Evolutionary conservation across 2,329 filamentous ascomycete genomes (phyloP), one percentile per base, ranked within the genome.

Genomic region (Ambrosiella xylebori): DNA sequence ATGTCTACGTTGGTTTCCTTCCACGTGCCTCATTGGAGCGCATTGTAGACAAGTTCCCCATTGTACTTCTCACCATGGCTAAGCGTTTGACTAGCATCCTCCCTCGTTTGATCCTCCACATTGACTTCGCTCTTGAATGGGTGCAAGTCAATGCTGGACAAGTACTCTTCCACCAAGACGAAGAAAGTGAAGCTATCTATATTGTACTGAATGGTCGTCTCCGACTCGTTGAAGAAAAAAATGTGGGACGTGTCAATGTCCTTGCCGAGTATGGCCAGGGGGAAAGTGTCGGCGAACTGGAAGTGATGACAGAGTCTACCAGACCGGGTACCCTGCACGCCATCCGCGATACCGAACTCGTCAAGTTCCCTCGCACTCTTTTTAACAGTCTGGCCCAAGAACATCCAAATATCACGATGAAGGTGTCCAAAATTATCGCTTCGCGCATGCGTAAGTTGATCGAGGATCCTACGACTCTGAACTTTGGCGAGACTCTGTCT

Each of bases 111-210:
- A 90, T 98, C 61, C 75, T 96, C 13, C 93, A 98, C 66, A 97
- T 98, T 62, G 93, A 98, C 69, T 98, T 98, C 71, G 93, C 93
- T 3, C 76, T 98, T 15, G 94, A 98, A 72, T 98, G 94, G 93
- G 84, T 96, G 2, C 94, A 98, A 67, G 89, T 98, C 61, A 89
- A 88, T 69, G 88, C 93, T 2, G 90, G 93, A 0, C 89, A 98
- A 67, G 86, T 96, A 8, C 86, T 98, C 40, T 95, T 94, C 68
- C 88, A 95, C 63, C 86, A 95, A 69, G 84, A 84, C 1, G 90
- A 98, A 63, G 93, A 97, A 63, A 98, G 93, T 65, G 93, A 98
- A 69, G 91, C 94, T 1, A 98, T 98, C 45, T 98, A 97, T 65
- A 90, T 98, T 61, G 93, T 98, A 1, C 77, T 98, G 13, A 98